Conservation (phyloP, 768 basidiomycete species). For the Hygrocybe coccinea region DNA sequence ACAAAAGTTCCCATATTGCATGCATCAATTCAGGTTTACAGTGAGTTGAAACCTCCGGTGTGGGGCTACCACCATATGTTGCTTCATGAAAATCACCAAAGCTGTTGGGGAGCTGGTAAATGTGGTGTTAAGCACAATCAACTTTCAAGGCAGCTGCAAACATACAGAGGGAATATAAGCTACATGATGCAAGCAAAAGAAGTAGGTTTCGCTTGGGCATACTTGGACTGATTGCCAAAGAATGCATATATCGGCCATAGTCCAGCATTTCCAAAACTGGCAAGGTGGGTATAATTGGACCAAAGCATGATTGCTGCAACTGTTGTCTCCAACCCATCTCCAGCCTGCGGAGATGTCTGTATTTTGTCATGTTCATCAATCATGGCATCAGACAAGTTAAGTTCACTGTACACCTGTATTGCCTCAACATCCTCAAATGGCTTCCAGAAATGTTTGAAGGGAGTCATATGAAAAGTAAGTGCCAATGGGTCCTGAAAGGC, state of each 20-base stretch:
- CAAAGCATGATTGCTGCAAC: conserved; percentile 23
- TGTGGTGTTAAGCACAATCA: not conserved
- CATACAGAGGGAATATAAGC: conserved; percentile 31
- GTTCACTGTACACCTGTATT: conserved; percentile 14
- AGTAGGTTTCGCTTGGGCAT: conserved; percentile 19
- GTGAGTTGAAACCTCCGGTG: not conserved
- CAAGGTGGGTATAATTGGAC: conserved; percentile 28
- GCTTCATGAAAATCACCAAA: conserved; percentile 3
- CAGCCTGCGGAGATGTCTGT: conserved; percentile 11
- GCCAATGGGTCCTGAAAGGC: conserved; percentile 9
- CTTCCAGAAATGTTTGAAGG: conserved; percentile 17
- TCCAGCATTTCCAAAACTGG: conserved; percentile 23
- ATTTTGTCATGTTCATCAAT: conserved; percentile 8
- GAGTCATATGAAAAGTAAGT: conserved; percentile 11
- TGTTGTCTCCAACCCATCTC: conserved; percentile 8
- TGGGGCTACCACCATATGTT: conserved; percentile 1
- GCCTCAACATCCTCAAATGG: not conserved
- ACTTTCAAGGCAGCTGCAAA: not conserved
- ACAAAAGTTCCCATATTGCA: conserved; percentile 12
- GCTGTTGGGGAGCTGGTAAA: conserved; percentile 10
- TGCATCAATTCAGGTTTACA: not conserved
- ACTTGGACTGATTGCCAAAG: conserved; percentile 31
- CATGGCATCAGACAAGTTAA: conserved; percentile 16
- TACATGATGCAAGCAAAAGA: conserved; percentile 22
- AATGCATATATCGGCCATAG: conserved; percentile 32